Evolutionary conservation across 768 basidiomycete species (phyloP), one percentile per base, ranked within the genome.

Genomic region (Psilocybe azurescens): DNA sequence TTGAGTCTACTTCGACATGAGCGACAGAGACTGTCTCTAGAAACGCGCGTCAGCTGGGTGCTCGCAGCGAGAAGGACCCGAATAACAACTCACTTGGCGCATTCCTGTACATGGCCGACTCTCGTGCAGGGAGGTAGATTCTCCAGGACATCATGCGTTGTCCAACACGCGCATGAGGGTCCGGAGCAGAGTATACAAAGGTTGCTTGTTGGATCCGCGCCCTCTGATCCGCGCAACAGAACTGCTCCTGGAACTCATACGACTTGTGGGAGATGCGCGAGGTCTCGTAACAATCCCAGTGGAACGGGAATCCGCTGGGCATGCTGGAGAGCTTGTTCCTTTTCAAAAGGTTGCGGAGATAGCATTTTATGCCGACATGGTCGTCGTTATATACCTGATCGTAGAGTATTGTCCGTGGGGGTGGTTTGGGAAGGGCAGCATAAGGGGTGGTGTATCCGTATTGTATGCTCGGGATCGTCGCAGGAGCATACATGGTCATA

Each of bases 281-380:
- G 3, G 61, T 56, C 16, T 72, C 73, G 32, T 70, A 63, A 13
- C 58, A 64, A 53, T 72, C 69, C n/a, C 67, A 69, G 44, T 66
- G 75, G 60, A 81, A 78, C 1, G 80, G 78, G 60, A 80, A 82
- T 2, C 77, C 77, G 13, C 56, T 62, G 24, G 73, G 76, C 65
- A 76, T 70, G 57, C 72, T 70, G 30, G 73, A 53, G 16, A 80
- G 63, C 56, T 64, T 68, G 41, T 70, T 71, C 28, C 67, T 66
- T 47, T 73, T 73, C 13, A 81, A 71, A 29, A 74, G 67, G 41
- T 67, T 65, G n/a, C 70, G 70, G 28, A 79, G 67, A 51, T 72
- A 70, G 47, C 69, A 65, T 68, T 73, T 77, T 4, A 64, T 49
- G 9, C 64, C 41, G 47, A 65, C 61, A 30, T 61, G 28, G 29